Percentiles rank a stretch among this genome's conserved stretches.
Evolutionary conservation across 495 filamentous ascomycete genomes (phyloP).

Genomic region (Neurospora cerealis): DNA sequence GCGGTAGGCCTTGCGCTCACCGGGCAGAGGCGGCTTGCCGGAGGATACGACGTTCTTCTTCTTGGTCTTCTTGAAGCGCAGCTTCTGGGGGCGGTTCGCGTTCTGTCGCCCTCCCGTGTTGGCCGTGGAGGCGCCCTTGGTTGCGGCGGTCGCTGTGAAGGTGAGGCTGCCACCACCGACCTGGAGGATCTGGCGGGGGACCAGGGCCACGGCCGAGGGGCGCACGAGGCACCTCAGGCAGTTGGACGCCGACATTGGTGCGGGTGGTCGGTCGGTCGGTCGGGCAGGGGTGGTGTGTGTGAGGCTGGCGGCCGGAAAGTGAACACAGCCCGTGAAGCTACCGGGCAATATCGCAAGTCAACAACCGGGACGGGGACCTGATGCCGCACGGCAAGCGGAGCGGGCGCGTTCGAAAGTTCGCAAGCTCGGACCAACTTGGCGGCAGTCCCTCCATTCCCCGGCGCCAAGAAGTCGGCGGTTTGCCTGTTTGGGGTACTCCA

Average conservation of each 20-base stretch:
- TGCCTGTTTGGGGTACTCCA: not conserved
- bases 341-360: not conserved
- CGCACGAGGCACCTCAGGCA: slow-evolving; percentile 60
- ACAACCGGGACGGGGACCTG: not conserved
- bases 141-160: not conserved
- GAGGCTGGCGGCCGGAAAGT: not conserved
- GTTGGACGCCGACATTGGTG: slow-evolving; percentile 58
- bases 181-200: not conserved
- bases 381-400: not conserved
- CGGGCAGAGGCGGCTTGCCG: slow-evolving; percentile 48
- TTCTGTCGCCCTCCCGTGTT: slow-evolving; percentile 12
- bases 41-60: slow-evolving; percentile 37
- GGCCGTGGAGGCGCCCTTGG: slow-evolving; percentile 2
- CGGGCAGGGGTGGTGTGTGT: not conserved
- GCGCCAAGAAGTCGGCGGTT: not conserved
- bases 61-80: slow-evolving; percentile 39
- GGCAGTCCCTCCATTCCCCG: not conserved
- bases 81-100: slow-evolving; percentile 25
- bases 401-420: slow-evolving; percentile 2
- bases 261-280: slow-evolving; percentile 4
- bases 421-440: slow-evolving; percentile 7
- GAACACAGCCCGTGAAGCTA: not conserved
- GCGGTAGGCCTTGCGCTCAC: slow-evolving; percentile 77
- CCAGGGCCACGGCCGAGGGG: slow-evolving; percentile 34
- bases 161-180: not conserved